These are phyloP conservation scores for Urostyla sp. DNA, from an alignment of 73 alveolate species.

Conservation along the genomic window DNA sequence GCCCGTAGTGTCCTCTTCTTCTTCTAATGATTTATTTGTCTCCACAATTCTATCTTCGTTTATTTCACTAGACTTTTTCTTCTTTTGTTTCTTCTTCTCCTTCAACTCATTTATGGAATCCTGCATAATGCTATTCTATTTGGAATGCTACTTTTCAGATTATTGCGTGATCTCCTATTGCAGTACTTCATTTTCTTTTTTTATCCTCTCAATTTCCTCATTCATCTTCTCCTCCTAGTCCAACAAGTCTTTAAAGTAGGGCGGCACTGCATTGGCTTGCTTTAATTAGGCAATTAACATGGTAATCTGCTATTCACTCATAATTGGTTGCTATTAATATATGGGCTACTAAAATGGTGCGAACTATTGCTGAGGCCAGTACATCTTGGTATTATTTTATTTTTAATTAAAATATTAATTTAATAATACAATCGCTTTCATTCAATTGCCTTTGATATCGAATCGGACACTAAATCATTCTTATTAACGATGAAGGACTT, in stretches of 20 bases:
- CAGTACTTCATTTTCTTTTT: background rate
- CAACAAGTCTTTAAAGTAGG: background rate
- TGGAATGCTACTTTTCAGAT: background rate
- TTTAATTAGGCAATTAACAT: too few relatives aligned
- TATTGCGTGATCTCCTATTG: background rate
- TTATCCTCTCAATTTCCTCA: background rate
- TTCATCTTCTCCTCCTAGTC: background rate
- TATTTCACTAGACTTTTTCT: background rate
- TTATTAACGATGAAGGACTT: too few relatives aligned
- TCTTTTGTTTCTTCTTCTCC: background rate
- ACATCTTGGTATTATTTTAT: too few relatives aligned
- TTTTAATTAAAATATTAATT: too few relatives aligned
- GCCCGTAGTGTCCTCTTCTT: background rate
- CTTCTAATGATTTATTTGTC: background rate
- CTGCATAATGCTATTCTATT: background rate
- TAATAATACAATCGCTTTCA: too few relatives aligned
- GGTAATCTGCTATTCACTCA: too few relatives aligned
- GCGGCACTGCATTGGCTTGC: too few relatives aligned
- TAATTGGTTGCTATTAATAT: too few relatives aligned
- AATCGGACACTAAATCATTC: too few relatives aligned
- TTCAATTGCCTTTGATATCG: too few relatives aligned
- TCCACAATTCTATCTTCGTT: background rate
- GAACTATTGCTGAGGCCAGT: too few relatives aligned
- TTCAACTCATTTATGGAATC: background rate
- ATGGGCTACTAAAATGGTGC: too few relatives aligned